These are phyloP conservation scores for Westerdykella aurantiaca DNA, from an alignment of 2,329 filamentous ascomycete species.

Conservation along the genomic window DNA sequence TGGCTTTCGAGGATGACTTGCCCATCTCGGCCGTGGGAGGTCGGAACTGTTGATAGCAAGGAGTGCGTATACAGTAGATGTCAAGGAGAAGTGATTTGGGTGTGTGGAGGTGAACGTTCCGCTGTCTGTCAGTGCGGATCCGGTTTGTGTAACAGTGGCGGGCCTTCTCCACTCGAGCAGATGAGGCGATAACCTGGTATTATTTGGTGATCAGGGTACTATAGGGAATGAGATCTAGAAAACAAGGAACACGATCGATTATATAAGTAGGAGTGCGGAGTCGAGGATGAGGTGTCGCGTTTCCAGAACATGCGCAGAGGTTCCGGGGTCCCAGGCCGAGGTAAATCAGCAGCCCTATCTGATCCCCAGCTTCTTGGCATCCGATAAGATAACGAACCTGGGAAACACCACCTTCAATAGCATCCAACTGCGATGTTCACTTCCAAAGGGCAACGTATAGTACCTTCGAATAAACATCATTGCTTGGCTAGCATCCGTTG, in stretches of 20 bases:
- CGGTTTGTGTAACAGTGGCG: not conserved
- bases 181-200: not conserved
- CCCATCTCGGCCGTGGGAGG: constrained; percentile 23
- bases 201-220: not conserved
- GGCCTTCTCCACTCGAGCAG: not conserved
- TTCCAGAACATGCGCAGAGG: constrained; percentile 3
- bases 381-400: too few relatives aligned
- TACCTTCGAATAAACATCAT: too few relatives aligned
- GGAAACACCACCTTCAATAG: too few relatives aligned
- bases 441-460: too few relatives aligned
- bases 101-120: not conserved
- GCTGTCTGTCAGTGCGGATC: not conserved
- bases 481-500: too few relatives aligned
- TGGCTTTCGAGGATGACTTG: constrained; percentile 31
- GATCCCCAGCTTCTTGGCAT: too few relatives aligned
- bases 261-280: not conserved
- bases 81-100: not conserved
- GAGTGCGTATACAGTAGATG: not conserved
- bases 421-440: too few relatives aligned
- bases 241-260: not conserved
- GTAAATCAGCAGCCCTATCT: constrained; percentile 1
- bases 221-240: not conserved
- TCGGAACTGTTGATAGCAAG: not conserved
- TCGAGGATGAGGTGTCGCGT: not conserved
- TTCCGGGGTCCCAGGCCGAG: constrained; percentile 4